Evolutionary conservation across 768 basidiomycete genomes (phyloP).

Genomic region (Suillus brevipes): DNA sequence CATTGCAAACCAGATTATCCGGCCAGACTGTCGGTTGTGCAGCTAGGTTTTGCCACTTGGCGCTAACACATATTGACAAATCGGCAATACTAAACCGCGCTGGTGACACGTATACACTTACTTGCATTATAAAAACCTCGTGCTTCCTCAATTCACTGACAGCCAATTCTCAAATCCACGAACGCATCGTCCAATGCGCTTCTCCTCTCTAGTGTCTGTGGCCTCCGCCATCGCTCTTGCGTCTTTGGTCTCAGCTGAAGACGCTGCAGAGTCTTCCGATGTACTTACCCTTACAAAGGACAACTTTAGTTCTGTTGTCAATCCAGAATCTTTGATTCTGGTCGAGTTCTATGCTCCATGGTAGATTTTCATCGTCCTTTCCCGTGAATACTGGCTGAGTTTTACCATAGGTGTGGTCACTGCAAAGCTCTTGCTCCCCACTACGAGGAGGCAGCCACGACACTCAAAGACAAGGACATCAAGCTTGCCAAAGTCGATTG

Average conservation of each 20-base stretch:
- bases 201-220: constrained; percentile 48
- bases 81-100: background rate
- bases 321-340: constrained; percentile 70
- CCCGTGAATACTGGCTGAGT: background rate
- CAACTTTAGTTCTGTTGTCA: constrained; percentile 68
- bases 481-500: constrained; percentile 97
- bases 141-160: constrained; percentile 18
- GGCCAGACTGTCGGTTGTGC: background rate
- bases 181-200: constrained; percentile 54
- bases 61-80: background rate
- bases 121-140: constrained; percentile 23
- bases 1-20: background rate
- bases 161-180: constrained; percentile 12
- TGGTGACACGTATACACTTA: constrained; percentile 33
- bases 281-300: constrained; percentile 74
- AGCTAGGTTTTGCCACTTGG: background rate
- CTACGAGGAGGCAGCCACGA: constrained; percentile 91
- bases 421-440: constrained; percentile 95
- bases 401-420: constrained; percentile 76
- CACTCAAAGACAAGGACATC: constrained; percentile 87
- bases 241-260: constrained; percentile 53
- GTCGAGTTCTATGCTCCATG: constrained; percentile 97
- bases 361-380: constrained; percentile 35
- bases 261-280: constrained; percentile 56
- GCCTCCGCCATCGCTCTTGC: constrained; percentile 56